Conservation (phyloP, 1,284 basidiomycete genomes). For the Heliocybe sulcata region DNA sequence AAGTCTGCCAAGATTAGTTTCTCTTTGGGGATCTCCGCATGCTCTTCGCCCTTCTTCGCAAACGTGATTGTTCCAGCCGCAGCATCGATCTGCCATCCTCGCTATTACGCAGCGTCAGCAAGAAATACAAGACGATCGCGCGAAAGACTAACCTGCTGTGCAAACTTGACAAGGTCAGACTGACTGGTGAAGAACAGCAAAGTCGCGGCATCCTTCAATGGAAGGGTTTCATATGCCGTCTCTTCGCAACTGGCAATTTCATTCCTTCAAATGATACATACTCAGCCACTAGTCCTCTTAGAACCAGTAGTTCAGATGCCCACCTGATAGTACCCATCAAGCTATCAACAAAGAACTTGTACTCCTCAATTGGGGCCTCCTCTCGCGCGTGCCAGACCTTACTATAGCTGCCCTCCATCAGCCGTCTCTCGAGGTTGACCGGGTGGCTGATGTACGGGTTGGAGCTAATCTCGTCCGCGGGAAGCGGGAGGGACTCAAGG, state of each 20-base stretch:
- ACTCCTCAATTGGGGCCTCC: conserved; percentile 82
- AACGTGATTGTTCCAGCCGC: conserved; percentile 54
- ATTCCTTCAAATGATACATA: conserved; percentile 41
- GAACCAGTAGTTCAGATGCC: conserved; percentile 10
- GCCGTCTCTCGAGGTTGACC: conserved; percentile 90
- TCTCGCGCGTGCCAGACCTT: conserved; percentile 96
- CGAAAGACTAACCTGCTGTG: conserved; percentile 49
- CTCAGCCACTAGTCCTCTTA: neutral
- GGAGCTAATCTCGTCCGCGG: conserved; percentile 61
- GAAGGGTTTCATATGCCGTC: conserved; percentile 81
- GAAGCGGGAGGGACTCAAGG: conserved; percentile 88
- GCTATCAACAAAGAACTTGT: conserved; percentile 86
- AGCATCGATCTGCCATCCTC: conserved; percentile 69
- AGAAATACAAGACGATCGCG: conserved; percentile 2
- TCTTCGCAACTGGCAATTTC: conserved; percentile 94
- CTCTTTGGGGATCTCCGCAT: conserved; percentile 75
- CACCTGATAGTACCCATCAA: conserved; percentile 91
- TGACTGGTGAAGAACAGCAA: conserved; percentile 82
- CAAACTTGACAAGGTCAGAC: conserved; percentile 73
- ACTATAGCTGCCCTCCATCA: conserved; percentile 98
- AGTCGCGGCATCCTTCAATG: conserved; percentile 83
- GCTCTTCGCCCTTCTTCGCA: conserved; percentile 66
- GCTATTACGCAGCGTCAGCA: conserved; percentile 29
- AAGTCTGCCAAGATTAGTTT: conserved; percentile 72
- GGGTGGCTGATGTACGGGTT: conserved; percentile 83